Percentiles rank a stretch among this genome's conserved stretches.
Conservation (phyloP, 768 basidiomycete genomes). For the Polyporus arcularius region DNA sequence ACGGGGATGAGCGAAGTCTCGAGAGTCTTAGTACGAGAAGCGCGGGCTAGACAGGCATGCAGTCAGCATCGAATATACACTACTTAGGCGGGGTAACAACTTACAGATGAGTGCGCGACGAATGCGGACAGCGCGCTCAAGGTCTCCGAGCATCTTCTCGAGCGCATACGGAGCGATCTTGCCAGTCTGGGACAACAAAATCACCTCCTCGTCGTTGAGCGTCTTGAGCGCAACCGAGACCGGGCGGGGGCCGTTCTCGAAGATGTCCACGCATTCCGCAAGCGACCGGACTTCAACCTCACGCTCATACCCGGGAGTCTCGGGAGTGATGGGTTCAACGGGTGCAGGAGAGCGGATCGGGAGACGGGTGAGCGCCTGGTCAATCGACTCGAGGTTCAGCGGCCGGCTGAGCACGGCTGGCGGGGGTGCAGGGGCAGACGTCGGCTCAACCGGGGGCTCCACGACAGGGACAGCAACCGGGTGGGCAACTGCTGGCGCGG, state of each 20-base stretch:
- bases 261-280: slow-evolving; percentile 79
- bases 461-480: slow-evolving; percentile 9
- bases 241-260: slow-evolving; percentile 70
- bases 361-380: slow-evolving; percentile 46
- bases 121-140: slow-evolving; percentile 84
- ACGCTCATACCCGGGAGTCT: slow-evolving; percentile 17
- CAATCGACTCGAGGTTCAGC: slow-evolving; percentile 59
- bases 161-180: slow-evolving; percentile 95
- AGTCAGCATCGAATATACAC: background rate
- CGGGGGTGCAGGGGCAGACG: slow-evolving; percentile 7
- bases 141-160: slow-evolving; percentile 90
- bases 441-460: slow-evolving; percentile 9
- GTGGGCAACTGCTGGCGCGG: slow-evolving; percentile 13
- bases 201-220: slow-evolving; percentile 90
- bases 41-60: slow-evolving; percentile 59
- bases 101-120: slow-evolving; percentile 88
- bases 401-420: slow-evolving; percentile 31
- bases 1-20: slow-evolving; percentile 84
- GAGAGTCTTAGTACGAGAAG: slow-evolving; percentile 79
- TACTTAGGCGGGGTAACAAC: slow-evolving; percentile 32
- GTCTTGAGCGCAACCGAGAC: slow-evolving; percentile 55
- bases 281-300: slow-evolving; percentile 48
- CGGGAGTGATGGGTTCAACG: slow-evolving; percentile 25
- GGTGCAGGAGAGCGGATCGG: slow-evolving; percentile 24
- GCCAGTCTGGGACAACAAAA: slow-evolving; percentile 83